Conservation (phyloP, 805 yeast species). For the Starmerella asiatica region DNA sequence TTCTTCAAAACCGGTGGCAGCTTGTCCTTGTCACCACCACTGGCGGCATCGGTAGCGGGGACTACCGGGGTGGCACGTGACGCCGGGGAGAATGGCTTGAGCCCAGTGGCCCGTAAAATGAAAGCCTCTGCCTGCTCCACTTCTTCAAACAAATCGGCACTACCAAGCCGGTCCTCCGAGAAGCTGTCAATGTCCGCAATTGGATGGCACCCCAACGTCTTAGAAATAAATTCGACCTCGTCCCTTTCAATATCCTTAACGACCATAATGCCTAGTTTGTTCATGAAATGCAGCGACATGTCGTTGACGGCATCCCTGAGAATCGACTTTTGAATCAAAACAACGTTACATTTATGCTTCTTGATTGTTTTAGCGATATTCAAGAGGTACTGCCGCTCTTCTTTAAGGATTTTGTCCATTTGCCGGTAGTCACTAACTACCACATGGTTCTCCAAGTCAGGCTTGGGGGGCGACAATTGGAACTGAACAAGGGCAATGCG, state of each 20-base stretch:
- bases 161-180: constrained; percentile 82
- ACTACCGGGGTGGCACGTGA: too few species aligned
- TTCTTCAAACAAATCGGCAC: constrained; percentile 88
- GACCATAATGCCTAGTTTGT: constrained; percentile 86
- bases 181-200: constrained; percentile 90
- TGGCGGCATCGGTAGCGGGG: constrained; percentile 27
- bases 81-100: constrained; percentile 38
- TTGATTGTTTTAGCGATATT: constrained; percentile 93
- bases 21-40: constrained; percentile 13
- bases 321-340: constrained; percentile 83
- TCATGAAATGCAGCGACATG: constrained; percentile 82
- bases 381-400: constrained; percentile 88
- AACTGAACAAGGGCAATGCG: constrained; percentile 79
- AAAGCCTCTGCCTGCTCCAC: constrained; percentile 78
- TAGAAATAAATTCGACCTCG: constrained; percentile 79
- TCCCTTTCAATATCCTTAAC: constrained; percentile 93
- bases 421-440: constrained; percentile 97
- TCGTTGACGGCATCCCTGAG: constrained; percentile 91
- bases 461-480: constrained; percentile 92
- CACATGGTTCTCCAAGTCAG: constrained; percentile 94
- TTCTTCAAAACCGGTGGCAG: constrained; percentile 23
- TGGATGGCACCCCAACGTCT: constrained; percentile 85
- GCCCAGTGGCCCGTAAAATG: constrained; percentile 67
- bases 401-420: constrained; percentile 96
- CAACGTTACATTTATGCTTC: constrained; percentile 89